Evolutionary conservation across 108 stramenopile genomes (phyloP).

Genomic region (Cyclotella sp.): DNA sequence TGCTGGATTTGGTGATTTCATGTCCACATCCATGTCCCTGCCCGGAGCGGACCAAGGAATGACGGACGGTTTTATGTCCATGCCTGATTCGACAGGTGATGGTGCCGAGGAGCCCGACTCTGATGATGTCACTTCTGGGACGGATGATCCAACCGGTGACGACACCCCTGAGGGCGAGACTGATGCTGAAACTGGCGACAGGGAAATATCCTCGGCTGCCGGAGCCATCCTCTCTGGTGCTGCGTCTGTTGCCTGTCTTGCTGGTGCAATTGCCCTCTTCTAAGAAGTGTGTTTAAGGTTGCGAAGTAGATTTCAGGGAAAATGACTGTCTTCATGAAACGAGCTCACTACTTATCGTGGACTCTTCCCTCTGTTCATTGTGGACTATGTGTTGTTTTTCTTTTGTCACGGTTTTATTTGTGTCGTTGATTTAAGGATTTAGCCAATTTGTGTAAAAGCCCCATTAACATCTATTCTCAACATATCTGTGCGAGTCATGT

Average conservation of each 20-base stretch:
- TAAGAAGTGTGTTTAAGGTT: not conserved
- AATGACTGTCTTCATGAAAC: no score
- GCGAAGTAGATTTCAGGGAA: no score
- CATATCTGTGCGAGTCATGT: no score
- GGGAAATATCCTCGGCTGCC: not conserved
- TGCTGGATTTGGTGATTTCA: not conserved
- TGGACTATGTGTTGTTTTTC: no score
- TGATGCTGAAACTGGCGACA: not conserved
- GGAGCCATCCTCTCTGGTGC: constrained; percentile 1
- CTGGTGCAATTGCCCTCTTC: constrained; percentile 12
- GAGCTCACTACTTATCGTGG: no score
- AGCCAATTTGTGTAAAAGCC: no score
- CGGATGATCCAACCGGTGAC: not conserved
- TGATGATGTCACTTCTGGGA: not conserved
- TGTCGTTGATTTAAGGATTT: no score
- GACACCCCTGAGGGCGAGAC: not conserved
- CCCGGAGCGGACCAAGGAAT: no score
- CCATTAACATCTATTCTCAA: no score
- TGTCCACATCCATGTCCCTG: not conserved
- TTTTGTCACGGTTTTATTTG: no score
- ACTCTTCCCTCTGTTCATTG: no score
- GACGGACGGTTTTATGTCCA: constrained; percentile 1
- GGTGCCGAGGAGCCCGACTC: constrained; percentile 11
- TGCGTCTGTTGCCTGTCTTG: constrained; percentile 6
- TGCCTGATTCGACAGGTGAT: no score